These are phyloP conservation scores for Suhomyces bolitotheri DNA, from an alignment of 1,139 yeast genomes.

Conservation along the genomic window DNA sequence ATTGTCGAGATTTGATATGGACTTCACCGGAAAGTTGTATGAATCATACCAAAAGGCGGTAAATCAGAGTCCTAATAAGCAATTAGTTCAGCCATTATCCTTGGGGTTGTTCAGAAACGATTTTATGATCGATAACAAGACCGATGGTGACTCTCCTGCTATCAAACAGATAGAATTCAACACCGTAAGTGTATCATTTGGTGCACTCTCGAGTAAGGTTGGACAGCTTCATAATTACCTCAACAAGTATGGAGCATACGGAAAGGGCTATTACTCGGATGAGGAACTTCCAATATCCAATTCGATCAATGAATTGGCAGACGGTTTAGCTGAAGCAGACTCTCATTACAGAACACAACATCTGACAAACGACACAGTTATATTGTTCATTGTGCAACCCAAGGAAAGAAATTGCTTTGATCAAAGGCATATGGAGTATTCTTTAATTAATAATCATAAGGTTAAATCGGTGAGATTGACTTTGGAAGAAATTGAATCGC, in stretches of 20 bases:
- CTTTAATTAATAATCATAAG: conserved; percentile 55
- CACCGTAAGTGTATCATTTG: conserved; percentile 94
- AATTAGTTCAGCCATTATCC: conserved; percentile 59
- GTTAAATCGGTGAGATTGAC: conserved; percentile 66
- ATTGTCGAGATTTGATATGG: conserved; percentile 61
- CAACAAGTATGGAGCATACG: conserved; percentile 57
- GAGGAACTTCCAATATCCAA: conserved; percentile 65
- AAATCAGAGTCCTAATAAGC: conserved; percentile 44
- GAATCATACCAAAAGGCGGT: conserved; percentile 53
- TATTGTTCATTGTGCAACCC: conserved; percentile 80
- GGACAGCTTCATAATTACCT: conserved; percentile 72
- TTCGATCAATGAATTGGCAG: conserved; percentile 61
- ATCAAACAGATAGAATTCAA: conserved; percentile 95
- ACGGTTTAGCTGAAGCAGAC: conserved; percentile 71
- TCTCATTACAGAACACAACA: conserved; percentile 43
- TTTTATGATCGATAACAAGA: conserved; percentile 65
- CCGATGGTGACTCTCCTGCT: conserved; percentile 30
- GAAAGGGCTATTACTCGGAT: conserved; percentile 41
- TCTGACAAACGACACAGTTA: conserved; percentile 42
- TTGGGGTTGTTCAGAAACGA: conserved; percentile 90
- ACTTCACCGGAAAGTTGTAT: conserved; percentile 80
- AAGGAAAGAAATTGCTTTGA: conserved; percentile 88
- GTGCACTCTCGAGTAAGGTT: conserved; percentile 81
- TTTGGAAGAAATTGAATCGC: conserved; percentile 55
- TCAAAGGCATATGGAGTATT: conserved; percentile 80